phyloP scores from a whole-genome alignment of 2,329 filamentous ascomycete species.

The Basipetospora chlamydospora region DNA sequence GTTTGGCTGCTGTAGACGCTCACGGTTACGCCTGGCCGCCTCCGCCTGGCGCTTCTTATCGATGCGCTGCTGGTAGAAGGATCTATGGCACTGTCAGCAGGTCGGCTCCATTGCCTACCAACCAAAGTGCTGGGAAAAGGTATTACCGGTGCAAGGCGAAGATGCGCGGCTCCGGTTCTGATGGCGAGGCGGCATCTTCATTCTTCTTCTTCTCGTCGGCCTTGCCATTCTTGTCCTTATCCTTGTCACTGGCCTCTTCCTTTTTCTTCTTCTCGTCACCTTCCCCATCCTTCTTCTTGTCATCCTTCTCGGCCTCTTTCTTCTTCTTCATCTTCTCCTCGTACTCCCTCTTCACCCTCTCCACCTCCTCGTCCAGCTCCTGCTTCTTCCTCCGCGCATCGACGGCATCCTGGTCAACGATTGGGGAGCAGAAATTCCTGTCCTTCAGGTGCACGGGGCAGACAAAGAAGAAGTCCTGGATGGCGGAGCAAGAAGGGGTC shows the following conservation, averaged over 20 bases:
- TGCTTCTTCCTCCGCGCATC: conserved; percentile 50
- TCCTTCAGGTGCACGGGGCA: conserved; percentile 76
- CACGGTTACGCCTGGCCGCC: conserved; percentile 59
- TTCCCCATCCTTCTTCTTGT: conserved; percentile 34
- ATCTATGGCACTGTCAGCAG: conserved; percentile 27
- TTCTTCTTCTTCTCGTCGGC: conserved; percentile 17
- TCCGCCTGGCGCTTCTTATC: conserved; percentile 46
- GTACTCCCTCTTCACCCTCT: conserved; percentile 60
- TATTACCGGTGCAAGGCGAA: conserved; percentile 79
- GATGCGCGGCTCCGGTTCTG: conserved; percentile 58
- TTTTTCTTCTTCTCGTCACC: conserved; percentile 30
- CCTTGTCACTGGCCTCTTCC: conserved; percentile 28
- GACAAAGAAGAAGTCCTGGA: conserved; percentile 76
- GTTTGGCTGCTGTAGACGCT: conserved; percentile 62
- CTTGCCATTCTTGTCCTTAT: conserved; percentile 23
- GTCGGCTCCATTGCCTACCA: too few relatives aligned
- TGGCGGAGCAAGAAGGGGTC: too few relatives aligned
- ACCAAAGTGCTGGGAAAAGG: too few relatives aligned
- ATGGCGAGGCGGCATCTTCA: conserved; percentile 10
- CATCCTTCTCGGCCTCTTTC: conserved; percentile 50
- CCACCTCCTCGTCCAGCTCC: conserved; percentile 49
- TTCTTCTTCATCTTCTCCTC: conserved; percentile 58
- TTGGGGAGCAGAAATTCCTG: conserved; percentile 61
- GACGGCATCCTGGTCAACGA: conserved; percentile 52
- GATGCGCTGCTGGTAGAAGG: conserved; percentile 75